phyloP scores from a whole-genome alignment of 257 asterid species.

The Petrea volubilis region DNA sequence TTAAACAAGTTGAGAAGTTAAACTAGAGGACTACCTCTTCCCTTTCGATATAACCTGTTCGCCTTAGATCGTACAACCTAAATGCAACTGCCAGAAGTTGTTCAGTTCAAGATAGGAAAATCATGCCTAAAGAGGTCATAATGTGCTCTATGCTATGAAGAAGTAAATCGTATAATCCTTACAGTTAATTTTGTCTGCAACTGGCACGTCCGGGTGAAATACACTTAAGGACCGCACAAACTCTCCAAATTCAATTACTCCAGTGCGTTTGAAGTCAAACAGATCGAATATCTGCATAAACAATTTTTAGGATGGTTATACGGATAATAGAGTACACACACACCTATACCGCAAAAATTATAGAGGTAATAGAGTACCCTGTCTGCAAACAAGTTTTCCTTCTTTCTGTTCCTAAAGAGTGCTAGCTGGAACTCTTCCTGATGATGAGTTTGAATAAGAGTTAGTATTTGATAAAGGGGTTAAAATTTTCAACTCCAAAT shows the following conservation, averaged over 20 bases:
- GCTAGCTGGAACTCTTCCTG: slow-evolving; percentile 81
- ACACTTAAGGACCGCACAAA: slow-evolving; percentile 58
- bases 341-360: not conserved
- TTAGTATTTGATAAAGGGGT: not conserved
- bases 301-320: not conserved
- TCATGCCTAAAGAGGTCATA: not conserved
- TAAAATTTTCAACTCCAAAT: no score
- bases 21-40: slow-evolving; percentile 40
- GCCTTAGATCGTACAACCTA: slow-evolving; percentile 58
- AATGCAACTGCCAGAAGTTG: slow-evolving; percentile 53
- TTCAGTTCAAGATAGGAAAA: not conserved
- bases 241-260: slow-evolving; percentile 68
- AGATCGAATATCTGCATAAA: slow-evolving; percentile 50
- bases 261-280: slow-evolving; percentile 55
- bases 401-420: slow-evolving; percentile 49
- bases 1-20: not conserved
- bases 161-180: slow-evolving; percentile 14
- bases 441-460: not conserved
- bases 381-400: slow-evolving; percentile 56
- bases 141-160: not conserved
- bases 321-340: not conserved
- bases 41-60: slow-evolving; percentile 61
- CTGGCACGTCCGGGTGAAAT: slow-evolving; percentile 60
- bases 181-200: slow-evolving; percentile 51
- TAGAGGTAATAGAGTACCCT: slow-evolving; percentile 39